Evolutionary conservation across 225 moss, liverwort and hornwort species (phyloP).

Genomic region (Takakia lepidozioides): DNA sequence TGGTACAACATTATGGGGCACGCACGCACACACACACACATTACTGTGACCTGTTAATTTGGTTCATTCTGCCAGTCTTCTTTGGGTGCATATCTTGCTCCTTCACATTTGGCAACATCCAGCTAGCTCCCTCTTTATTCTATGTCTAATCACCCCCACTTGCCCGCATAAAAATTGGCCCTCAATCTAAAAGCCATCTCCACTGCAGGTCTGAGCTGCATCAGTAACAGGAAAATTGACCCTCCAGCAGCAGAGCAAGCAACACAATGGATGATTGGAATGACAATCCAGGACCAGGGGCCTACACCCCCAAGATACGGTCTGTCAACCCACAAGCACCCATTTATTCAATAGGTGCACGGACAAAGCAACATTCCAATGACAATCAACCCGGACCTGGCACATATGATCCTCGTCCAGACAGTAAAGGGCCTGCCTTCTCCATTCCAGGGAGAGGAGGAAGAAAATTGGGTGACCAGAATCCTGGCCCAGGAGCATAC

Average conservation of each 20-base stretch:
- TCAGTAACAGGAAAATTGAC: no score
- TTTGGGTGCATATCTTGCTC: no score
- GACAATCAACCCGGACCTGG: slow-evolving; percentile 63
- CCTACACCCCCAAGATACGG: slow-evolving; percentile 48
- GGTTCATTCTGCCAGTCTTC: no score
- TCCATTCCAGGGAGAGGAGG: slow-evolving; percentile 53
- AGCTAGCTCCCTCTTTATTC: no score
- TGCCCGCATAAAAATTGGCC: no score
- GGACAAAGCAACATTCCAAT: slow-evolving; percentile 20
- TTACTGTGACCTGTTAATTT: no score
- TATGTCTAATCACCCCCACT: no score
- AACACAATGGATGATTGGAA: slow-evolving; percentile 56
- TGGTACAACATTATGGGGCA: no score
- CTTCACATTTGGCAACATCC: no score
- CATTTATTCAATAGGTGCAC: slow-evolving; percentile 48
- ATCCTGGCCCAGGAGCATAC: slow-evolving; percentile 65
- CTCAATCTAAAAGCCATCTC: no score
- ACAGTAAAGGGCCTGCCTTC: slow-evolving; percentile 49
- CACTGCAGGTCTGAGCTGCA: no score
- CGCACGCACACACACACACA: no score
- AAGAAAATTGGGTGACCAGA: slow-evolving; percentile 14
- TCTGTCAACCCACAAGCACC: slow-evolving; percentile 40
- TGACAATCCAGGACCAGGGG: slow-evolving; percentile 62
- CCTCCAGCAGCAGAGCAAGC: neutral
- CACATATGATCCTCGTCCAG: slow-evolving; percentile 31